These are phyloP conservation scores for Phytophthora idaei DNA, from an alignment of 352 stramenopile genomes.

Conservation along the genomic window DNA sequence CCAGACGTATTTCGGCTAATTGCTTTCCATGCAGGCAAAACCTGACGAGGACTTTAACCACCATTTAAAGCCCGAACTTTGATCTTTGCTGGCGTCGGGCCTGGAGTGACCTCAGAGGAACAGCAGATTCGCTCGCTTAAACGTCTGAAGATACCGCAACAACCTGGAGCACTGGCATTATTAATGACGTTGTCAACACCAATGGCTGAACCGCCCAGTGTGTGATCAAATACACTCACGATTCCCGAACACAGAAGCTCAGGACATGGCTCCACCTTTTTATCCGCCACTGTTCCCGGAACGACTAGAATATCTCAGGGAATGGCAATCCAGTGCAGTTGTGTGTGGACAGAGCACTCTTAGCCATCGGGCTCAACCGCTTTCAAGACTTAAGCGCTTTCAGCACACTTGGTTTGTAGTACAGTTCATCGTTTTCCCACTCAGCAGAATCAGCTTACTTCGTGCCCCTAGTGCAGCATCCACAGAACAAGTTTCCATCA, in stretches of 20 bases:
- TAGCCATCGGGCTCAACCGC: constrained; percentile 13
- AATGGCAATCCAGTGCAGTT: constrained; percentile 22
- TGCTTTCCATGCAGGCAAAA: constrained; percentile 5
- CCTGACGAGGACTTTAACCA: neutral
- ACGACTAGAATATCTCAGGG: constrained; percentile 19
- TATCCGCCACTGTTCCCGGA: constrained; percentile 13
- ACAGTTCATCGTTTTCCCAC: constrained; percentile 22
- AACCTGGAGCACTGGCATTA: neutral
- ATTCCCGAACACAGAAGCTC: constrained; percentile 13
- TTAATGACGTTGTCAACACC: neutral
- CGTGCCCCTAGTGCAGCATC: constrained; percentile 20
- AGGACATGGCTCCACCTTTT: constrained; percentile 1
- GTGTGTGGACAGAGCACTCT: constrained; percentile 13
- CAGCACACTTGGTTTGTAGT: constrained; percentile 21
- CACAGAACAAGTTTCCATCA: constrained; percentile 24
- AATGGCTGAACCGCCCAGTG: constrained; percentile 8
- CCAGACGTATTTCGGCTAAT: neutral
- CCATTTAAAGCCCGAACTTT: neutral
- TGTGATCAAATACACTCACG: constrained; percentile 20
- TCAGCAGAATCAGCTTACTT: constrained; percentile 32
- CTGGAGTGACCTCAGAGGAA: constrained; percentile 2
- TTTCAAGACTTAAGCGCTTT: constrained; percentile 32
- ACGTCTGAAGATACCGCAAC: neutral
- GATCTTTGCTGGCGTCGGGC: constrained; percentile 4
- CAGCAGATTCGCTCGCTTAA: constrained; percentile 1